Conservation (phyloP, 148 eudicot species). For the Talinum fruticosum region DNA sequence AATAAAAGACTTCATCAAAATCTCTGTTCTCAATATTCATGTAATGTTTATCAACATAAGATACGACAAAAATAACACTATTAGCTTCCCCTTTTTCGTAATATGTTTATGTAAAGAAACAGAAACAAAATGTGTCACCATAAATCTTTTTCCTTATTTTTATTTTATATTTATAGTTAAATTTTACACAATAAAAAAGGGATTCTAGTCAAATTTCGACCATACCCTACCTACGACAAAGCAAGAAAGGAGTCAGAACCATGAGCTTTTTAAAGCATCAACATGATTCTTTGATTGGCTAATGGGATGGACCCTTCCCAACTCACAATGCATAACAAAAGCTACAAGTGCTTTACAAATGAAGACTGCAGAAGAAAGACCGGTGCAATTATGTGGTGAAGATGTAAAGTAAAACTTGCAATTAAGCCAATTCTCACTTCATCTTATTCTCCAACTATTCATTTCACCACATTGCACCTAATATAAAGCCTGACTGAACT, state of each 20-base stretch:
- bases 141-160: neutral
- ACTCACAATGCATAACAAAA: constrained; percentile 1
- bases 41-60: no score
- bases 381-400: neutral
- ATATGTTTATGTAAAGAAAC: neutral
- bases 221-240: neutral
- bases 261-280: neutral
- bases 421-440: neutral
- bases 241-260: neutral
- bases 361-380: neutral
- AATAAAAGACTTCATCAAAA: no score
- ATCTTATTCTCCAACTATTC: neutral
- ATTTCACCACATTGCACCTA: neutral
- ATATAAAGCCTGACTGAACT: neutral
- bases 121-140: neutral
- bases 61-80: neutral
- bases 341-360: neutral
- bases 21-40: no score
- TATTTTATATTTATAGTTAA: neutral
- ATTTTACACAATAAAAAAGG: neutral
- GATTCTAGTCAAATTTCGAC: constrained; percentile 7
- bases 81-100: neutral
- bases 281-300: neutral
- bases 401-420: neutral
- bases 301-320: constrained; percentile 6